Evolutionary conservation across 495 filamentous ascomycete genomes (phyloP).

Genomic region (Hyaloscypha finlandica): DNA sequence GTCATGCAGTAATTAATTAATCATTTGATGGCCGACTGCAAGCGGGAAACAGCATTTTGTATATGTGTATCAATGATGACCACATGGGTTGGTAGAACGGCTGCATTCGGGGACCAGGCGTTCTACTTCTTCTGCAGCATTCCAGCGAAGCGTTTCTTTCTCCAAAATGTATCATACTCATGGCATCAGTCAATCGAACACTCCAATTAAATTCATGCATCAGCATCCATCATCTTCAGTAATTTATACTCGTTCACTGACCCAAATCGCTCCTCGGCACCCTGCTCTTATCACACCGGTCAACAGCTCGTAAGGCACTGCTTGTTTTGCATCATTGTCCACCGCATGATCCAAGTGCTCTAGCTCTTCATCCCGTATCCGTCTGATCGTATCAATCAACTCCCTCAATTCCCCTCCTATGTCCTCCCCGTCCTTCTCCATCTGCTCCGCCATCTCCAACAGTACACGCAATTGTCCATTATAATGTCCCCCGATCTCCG

Average conservation of each 20-base stretch:
- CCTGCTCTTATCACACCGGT: constrained; percentile 87
- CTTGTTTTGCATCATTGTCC: constrained; percentile 85
- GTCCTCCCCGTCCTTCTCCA: constrained; percentile 66
- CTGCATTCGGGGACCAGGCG: constrained; percentile 22
- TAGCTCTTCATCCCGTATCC: constrained; percentile 93
- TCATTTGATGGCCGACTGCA: constrained; percentile 2
- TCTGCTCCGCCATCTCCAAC: constrained; percentile 74
- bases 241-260: constrained; percentile 51
- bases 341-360: constrained; percentile 97
- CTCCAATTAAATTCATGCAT: neutral
- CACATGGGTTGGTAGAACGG: neutral
- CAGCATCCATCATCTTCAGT: neutral
- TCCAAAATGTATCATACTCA: constrained; percentile 5
- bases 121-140: constrained; percentile 20
- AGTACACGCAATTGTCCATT: constrained; percentile 85
- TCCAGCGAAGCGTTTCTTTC: constrained; percentile 24
- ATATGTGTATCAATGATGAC: constrained; percentile 18
- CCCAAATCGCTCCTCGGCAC: constrained; percentile 89
- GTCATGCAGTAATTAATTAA: constrained; percentile 29
- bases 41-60: constrained; percentile 5
- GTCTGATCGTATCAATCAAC: constrained; percentile 70
- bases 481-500: constrained; percentile 95
- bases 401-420: constrained; percentile 76
- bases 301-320: constrained; percentile 82
- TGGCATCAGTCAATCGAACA: neutral